Evolutionary conservation across 2,329 filamentous ascomycete species (phyloP), one percentile per base, ranked within the genome.

Genomic region (Fusarium sp.): DNA sequence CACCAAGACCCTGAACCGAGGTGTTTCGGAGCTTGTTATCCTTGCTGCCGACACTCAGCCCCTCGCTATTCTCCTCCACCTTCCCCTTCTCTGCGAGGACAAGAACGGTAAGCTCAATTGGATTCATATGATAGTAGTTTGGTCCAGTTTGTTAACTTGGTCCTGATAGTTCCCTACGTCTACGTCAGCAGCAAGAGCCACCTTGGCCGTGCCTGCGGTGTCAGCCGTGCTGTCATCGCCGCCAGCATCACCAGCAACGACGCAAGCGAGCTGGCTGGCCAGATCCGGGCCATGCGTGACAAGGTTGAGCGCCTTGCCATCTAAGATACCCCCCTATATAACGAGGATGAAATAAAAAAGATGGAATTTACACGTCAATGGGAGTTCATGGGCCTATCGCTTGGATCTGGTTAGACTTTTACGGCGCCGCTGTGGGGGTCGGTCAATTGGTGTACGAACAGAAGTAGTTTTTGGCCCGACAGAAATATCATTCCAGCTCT

Each of bases 301-400:
- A 97, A 97, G 90, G 93, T 98, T 60, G 95, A 98, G 88, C 90
- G 95, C 76, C 88, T 98, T 74, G 94, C 95, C 86, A 97, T 98
- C 85, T 98, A 91, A 89, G 74, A 66, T 71, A 73, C 72, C 67
- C 55, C 55, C 28, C 27, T 12, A 40, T 28, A 59, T 39, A 41
- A 60, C n/a, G 60, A 70, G 64, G 64, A 23, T 23, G 23, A 23
- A 62, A 72, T 68, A 61, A 59, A 68, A 46, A 63, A 64, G 48
- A 62, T 63, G 62, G 57, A 60, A 64, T 36, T 44, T n/a, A 6
- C 72, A 72, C 58, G 66, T 56, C 27, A 30, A 43, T 66, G 55
- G 39, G 30, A 44, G 68, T 40, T 36, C 18, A 27, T 23, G 23
- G 43, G 28, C 47, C 28, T 65, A 41, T 28, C 30, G 23, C 47